Percentiles rank a stretch among this genome's conserved stretches.
Conservation (phyloP, 2,329 filamentous ascomycete genomes). For the Stachybotrys elegans region DNA sequence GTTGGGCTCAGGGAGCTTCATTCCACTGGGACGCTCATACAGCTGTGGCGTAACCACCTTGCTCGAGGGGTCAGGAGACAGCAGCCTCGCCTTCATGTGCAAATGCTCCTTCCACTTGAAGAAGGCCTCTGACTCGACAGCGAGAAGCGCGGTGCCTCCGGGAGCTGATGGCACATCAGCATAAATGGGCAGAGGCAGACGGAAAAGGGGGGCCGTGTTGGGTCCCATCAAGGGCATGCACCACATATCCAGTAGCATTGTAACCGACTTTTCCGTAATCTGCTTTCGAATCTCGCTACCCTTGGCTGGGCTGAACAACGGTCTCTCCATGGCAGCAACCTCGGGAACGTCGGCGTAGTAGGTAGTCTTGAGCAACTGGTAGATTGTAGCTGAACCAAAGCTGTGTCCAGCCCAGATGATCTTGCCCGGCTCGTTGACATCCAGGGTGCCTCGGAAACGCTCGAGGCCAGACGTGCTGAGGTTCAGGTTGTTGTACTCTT, state of each 20-base stretch:
- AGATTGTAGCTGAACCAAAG: conserved; percentile 69
- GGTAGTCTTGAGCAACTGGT: conserved; percentile 74
- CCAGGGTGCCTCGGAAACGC: conserved; percentile 56
- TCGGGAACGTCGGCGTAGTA: conserved; percentile 57
- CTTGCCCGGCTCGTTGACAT: conserved; percentile 65
- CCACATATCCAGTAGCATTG: conserved; percentile 77
- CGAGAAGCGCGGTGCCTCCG: conserved; percentile 57
- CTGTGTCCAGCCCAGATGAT: conserved; percentile 77
- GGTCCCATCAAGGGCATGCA: conserved; percentile 65
- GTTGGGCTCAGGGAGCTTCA: conserved; percentile 48
- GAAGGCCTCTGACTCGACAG: conserved; percentile 72
- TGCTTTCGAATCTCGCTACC: conserved; percentile 56
- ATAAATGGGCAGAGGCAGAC: conserved; percentile 71
- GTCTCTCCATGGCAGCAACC: conserved; percentile 41
- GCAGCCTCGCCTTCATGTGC: conserved; percentile 58
- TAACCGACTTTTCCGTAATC: conserved; percentile 61
- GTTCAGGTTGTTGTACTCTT: conserved; percentile 48
- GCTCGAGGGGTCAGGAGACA: conserved; percentile 52
- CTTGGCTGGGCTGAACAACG: conserved; percentile 55
- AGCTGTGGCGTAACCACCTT: conserved; percentile 33
- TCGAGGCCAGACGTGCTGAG: conserved; percentile 43
- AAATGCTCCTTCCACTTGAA: conserved; percentile 73
- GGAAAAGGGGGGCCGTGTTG: conserved; percentile 57
- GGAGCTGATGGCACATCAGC: conserved; percentile 42
- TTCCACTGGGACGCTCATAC: conserved; percentile 37